Evolutionary conservation across 2,329 filamentous ascomycete genomes (phyloP).

Genomic region (Diaporthe batatas): DNA sequence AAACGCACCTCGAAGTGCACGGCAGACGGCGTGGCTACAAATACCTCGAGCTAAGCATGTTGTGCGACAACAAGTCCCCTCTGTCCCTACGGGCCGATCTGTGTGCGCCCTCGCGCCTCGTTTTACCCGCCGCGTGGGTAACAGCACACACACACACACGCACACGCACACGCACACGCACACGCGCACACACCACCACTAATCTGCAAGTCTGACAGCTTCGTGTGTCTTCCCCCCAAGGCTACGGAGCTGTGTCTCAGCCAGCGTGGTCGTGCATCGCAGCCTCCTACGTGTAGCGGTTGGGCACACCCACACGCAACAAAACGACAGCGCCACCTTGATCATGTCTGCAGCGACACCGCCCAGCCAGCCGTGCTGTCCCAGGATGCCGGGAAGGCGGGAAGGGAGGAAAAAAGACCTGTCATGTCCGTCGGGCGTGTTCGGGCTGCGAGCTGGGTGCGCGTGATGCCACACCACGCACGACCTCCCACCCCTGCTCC

Average conservation of each 20-base stretch:
- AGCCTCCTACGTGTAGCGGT: background rate
- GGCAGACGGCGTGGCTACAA: conserved; percentile 8
- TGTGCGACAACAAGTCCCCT: background rate
- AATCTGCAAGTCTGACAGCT: conserved; percentile 34
- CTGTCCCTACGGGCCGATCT: conserved; percentile 12
- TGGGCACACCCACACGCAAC: background rate
- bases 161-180: conserved; percentile 1
- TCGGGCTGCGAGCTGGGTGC: background rate
- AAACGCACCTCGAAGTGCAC: conserved; percentile 12
- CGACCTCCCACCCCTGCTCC: background rate
- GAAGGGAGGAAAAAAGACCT: background rate
- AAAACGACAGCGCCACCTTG: background rate
- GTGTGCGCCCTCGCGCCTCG: conserved; percentile 6
- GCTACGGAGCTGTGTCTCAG: conserved; percentile 21
- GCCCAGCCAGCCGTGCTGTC: background rate
- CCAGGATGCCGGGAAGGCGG: background rate
- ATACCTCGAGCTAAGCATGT: conserved; percentile 1
- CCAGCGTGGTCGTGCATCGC: conserved; percentile 8
- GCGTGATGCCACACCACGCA: conserved; percentile 14
- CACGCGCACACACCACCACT: background rate
- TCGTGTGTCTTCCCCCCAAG: background rate
- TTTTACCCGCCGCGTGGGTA: conserved; percentile 10
- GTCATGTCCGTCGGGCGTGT: background rate
- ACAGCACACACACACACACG: conserved; percentile 9
- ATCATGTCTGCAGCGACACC: background rate